These are phyloP conservation scores for Fusarium siculi DNA, from an alignment of 2,329 filamentous ascomycete genomes.

Conservation along the genomic window DNA sequence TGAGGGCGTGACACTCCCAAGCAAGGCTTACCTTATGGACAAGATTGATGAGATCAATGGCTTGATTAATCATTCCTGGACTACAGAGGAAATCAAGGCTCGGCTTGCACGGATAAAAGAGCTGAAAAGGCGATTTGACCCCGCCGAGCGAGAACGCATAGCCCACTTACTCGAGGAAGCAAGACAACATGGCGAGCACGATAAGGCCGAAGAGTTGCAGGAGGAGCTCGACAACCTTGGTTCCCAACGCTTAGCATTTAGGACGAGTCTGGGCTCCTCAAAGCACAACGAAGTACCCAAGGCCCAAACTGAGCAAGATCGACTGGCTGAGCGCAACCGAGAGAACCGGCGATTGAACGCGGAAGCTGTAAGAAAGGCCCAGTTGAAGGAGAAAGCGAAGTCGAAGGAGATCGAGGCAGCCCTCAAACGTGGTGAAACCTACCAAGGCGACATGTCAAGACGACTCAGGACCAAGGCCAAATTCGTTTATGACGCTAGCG, in stretches of 20 bases:
- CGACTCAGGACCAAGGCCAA: constrained; percentile 75
- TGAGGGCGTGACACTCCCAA: constrained; percentile 79
- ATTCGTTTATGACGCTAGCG: constrained; percentile 73
- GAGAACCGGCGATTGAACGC: constrained; percentile 85
- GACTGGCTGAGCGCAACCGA: constrained; percentile 83
- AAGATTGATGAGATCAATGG: constrained; percentile 86
- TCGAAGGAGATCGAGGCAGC: constrained; percentile 69
- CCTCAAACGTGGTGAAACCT: constrained; percentile 70
- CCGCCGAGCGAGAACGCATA: constrained; percentile 74
- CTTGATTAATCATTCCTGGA: constrained; percentile 83
- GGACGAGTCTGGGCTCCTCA: constrained; percentile 66
- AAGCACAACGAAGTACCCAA: constrained; percentile 63
- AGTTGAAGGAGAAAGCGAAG: constrained; percentile 80
- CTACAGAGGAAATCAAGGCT: constrained; percentile 81
- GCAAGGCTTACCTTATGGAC: constrained; percentile 71
- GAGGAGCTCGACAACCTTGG: constrained; percentile 72
- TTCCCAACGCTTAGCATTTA: constrained; percentile 78
- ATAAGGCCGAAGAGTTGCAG: constrained; percentile 64
- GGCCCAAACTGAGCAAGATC: constrained; percentile 77
- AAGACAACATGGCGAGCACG: constrained; percentile 69
- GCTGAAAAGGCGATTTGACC: constrained; percentile 73
- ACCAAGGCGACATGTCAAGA: constrained; percentile 67
- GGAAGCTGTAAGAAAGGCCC: constrained; percentile 91
- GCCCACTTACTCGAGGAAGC: constrained; percentile 74
- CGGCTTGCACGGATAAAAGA: constrained; percentile 79